phyloP scores from a whole-genome alignment of 768 basidiomycete genomes.

The Boletales sp. region DNA sequence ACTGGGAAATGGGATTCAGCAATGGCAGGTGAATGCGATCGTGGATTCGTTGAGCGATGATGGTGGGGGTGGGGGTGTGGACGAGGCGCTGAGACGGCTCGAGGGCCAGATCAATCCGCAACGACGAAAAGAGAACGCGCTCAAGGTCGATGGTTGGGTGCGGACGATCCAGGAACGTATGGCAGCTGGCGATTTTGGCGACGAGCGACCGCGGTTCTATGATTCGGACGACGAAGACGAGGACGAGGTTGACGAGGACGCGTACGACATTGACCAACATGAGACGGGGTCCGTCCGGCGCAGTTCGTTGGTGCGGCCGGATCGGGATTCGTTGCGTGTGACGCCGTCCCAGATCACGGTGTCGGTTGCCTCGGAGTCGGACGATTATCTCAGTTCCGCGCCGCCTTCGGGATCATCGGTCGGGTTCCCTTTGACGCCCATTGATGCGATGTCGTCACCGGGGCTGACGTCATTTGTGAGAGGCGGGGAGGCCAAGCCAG shows the following conservation, averaged over 20 bases:
- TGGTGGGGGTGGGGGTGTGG: conserved; percentile 74
- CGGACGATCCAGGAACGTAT: conserved; percentile 65
- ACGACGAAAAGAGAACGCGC: conserved; percentile 63
- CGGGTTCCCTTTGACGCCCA: conserved; percentile 14
- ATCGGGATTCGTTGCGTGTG: conserved; percentile 10
- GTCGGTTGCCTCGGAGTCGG: conserved; percentile 18
- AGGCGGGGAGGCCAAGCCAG: conserved; percentile 44
- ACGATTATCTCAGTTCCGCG: conserved; percentile 22
- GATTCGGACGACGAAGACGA: conserved; percentile 41
- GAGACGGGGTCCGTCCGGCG: conserved; percentile 26
- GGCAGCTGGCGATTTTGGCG: conserved; percentile 58
- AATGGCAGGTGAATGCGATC: conserved; percentile 81
- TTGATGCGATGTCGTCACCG: conserved; percentile 3
- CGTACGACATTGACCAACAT: conserved; percentile 29
- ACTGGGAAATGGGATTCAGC: conserved; percentile 47
- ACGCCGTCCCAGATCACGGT: conserved; percentile 20
- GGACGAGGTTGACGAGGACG: conserved; percentile 26
- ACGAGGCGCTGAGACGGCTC: conserved; percentile 72
- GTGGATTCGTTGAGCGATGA: conserved; percentile 73
- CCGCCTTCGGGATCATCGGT: conserved; percentile 12
- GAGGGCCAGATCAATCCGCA: conserved; percentile 83
- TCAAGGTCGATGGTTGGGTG: conserved; percentile 83
- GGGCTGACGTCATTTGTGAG: conserved; percentile 28
- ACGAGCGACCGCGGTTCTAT: conserved; percentile 58
- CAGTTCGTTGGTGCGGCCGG: background rate